phyloP scores from a whole-genome alignment of 352 stramenopile species.

The Stramenopiles sp. region DNA sequence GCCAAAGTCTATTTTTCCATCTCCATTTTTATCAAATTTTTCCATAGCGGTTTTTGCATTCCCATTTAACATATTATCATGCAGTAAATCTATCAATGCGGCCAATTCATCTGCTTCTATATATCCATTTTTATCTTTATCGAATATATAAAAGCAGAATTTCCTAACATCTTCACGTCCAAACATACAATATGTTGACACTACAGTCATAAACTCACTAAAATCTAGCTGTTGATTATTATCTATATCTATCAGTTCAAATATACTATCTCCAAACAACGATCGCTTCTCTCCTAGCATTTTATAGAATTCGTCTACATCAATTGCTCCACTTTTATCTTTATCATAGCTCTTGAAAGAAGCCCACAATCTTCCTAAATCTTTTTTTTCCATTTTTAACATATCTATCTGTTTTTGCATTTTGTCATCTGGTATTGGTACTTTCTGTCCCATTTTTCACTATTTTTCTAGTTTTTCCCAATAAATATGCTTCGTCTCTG shows the following conservation, averaged over 20 bases:
- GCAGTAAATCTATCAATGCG: background rate
- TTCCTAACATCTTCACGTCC: constrained; percentile 66
- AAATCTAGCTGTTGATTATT: constrained; percentile 42
- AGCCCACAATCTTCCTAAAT: background rate
- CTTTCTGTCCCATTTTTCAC: constrained; percentile 3
- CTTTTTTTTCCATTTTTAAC: constrained; percentile 8
- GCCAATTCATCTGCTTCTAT: constrained; percentile 31
- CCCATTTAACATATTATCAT: constrained; percentile 17
- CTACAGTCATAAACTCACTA: constrained; percentile 66
- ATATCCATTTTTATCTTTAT: constrained; percentile 42
- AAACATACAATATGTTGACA: constrained; percentile 74
- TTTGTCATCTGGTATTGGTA: constrained; percentile 8
- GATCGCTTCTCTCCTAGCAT: constrained; percentile 15
- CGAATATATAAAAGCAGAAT: constrained; percentile 73
- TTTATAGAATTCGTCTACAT: constrained; percentile 17
- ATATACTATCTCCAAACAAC: constrained; percentile 18
- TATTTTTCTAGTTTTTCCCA: too few relatives aligned
- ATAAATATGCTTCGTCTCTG: too few relatives aligned
- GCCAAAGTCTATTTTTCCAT: constrained; percentile 23
- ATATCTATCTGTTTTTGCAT: constrained; percentile 7
- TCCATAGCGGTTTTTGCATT: constrained; percentile 60
- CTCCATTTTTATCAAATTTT: constrained; percentile 37
- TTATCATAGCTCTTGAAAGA: constrained; percentile 17
- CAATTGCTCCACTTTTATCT: constrained; percentile 13
- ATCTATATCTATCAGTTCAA: constrained; percentile 16